Conservation (phyloP, 345 rosid genomes). For the Microcos paniculata region DNA sequence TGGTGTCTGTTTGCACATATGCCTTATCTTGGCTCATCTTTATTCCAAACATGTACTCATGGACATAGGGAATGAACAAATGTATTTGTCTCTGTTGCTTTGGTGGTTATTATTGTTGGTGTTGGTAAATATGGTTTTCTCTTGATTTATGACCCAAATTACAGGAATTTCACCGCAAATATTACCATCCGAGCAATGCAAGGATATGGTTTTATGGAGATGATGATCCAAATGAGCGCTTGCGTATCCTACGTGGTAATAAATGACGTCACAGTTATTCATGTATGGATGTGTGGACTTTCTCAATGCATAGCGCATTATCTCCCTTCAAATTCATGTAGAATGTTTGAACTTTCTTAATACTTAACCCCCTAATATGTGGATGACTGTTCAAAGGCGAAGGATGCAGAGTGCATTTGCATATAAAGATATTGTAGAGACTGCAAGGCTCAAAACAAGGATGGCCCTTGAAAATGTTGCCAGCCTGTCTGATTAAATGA, state of each 20-base stretch:
- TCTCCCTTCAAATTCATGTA: not conserved
- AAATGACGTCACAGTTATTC: constrained; percentile 9
- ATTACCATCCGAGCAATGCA: constrained; percentile 93
- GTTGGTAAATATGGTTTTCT: constrained; percentile 8
- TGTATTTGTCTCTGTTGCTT: not conserved
- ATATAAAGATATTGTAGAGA: not conserved
- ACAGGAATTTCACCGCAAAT: constrained; percentile 89
- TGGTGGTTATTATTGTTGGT: not conserved
- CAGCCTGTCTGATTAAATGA: not conserved
- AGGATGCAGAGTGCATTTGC: not conserved
- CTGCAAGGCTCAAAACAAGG: not conserved
- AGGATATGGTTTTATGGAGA: constrained; percentile 98
- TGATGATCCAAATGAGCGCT: constrained; percentile 82
- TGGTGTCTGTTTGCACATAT: not conserved
- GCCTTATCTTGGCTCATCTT: not conserved
- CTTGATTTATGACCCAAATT: constrained; percentile 13
- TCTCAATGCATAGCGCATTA: not conserved
- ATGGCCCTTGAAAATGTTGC: not conserved
- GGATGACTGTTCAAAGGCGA: not conserved
- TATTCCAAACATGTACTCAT: not conserved
- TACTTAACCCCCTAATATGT: not conserved
- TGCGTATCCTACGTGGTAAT: constrained; percentile 81
- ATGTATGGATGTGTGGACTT: not conserved
- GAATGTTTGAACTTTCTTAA: too few relatives aligned
- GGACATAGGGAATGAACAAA: not conserved